Evolutionary conservation across 1,139 yeast species (phyloP).

Genomic region (Taphrina populina): DNA sequence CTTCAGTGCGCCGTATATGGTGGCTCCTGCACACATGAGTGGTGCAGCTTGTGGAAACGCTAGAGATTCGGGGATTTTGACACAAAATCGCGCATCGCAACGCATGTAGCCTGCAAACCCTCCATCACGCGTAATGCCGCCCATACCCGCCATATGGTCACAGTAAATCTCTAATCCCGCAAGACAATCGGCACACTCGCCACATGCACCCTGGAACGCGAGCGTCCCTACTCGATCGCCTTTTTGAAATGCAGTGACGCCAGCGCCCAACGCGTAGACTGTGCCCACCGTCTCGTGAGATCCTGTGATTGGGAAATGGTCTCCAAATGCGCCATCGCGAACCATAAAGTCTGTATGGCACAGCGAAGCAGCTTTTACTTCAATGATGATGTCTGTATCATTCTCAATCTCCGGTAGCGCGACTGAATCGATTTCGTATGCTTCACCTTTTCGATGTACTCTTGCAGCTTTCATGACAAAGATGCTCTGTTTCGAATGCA

Average conservation of each 20-base stretch:
- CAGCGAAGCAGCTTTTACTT: slow-evolving; percentile 13
- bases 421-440: slow-evolving; percentile 10
- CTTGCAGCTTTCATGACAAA: slow-evolving; percentile 25
- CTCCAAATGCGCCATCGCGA: slow-evolving; percentile 58
- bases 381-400: slow-evolving; percentile 6
- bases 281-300: slow-evolving; percentile 17
- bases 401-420: neutral
- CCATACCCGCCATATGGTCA: slow-evolving; percentile 21
- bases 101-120: slow-evolving; percentile 82
- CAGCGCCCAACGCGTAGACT: neutral
- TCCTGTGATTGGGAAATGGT: slow-evolving; percentile 11
- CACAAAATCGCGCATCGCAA: slow-evolving; percentile 84
- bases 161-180: slow-evolving; percentile 25
- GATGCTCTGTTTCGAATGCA: too few species aligned
- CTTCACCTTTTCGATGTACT: slow-evolving; percentile 16
- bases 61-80: slow-evolving; percentile 66
- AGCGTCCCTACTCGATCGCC: slow-evolving; percentile 17
- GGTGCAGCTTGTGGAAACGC: slow-evolving; percentile 77
- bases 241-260: neutral
- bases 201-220: slow-evolving; percentile 17
- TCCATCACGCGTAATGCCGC: slow-evolving; percentile 46
- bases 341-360: slow-evolving; percentile 22
- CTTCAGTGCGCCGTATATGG: slow-evolving; percentile 79
- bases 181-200: slow-evolving; percentile 8
- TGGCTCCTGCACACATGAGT: slow-evolving; percentile 76